These are phyloP conservation scores for Aspergillus sojae DNA, from an alignment of 2,329 filamentous ascomycete species.

Conservation along the genomic window DNA sequence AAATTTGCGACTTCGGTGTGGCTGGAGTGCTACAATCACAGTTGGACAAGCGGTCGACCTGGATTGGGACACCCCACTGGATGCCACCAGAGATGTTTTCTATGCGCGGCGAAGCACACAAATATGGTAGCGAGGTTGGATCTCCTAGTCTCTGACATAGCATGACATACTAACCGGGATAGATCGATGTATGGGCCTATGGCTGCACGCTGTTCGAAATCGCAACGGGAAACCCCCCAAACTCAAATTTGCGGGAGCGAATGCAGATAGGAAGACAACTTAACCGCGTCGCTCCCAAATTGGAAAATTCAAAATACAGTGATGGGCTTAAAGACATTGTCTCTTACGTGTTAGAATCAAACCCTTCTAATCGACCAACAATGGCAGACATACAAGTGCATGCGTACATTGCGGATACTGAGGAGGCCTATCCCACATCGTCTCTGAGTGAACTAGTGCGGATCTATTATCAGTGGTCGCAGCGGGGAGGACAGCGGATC, in stretches of 20 bases:
- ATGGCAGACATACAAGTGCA: constrained; percentile 52
- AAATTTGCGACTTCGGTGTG: constrained; percentile 69
- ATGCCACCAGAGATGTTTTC: constrained; percentile 65
- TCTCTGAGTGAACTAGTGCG: constrained; percentile 50
- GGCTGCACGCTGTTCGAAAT: constrained; percentile 54
- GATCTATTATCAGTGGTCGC: constrained; percentile 53
- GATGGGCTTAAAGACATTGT: constrained; percentile 50
- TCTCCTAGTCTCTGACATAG: not conserved
- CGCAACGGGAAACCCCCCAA: constrained; percentile 52
- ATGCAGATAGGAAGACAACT: constrained; percentile 51
- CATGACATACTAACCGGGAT: constrained; percentile 13
- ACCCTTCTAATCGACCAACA: constrained; percentile 48
- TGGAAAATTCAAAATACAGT: constrained; percentile 47
- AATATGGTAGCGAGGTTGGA: constrained; percentile 51
- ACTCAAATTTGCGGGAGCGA: constrained; percentile 49
- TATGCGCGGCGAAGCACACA: constrained; percentile 40
- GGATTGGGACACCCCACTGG: constrained; percentile 68
- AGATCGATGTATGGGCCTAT: constrained; percentile 56
- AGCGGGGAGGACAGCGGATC: constrained; percentile 50
- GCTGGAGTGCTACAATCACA: constrained; percentile 64
- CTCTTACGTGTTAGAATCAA: constrained; percentile 46
- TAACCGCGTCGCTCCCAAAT: constrained; percentile 44
- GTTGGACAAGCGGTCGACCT: constrained; percentile 63
- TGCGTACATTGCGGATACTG: constrained; percentile 46
- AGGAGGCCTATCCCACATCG: constrained; percentile 47